Evolutionary conservation across 371 early-diverging fungal genomes (phyloP), one percentile per base, ranked within the genome.

Genomic region (Syncephalis plumigaleata): DNA sequence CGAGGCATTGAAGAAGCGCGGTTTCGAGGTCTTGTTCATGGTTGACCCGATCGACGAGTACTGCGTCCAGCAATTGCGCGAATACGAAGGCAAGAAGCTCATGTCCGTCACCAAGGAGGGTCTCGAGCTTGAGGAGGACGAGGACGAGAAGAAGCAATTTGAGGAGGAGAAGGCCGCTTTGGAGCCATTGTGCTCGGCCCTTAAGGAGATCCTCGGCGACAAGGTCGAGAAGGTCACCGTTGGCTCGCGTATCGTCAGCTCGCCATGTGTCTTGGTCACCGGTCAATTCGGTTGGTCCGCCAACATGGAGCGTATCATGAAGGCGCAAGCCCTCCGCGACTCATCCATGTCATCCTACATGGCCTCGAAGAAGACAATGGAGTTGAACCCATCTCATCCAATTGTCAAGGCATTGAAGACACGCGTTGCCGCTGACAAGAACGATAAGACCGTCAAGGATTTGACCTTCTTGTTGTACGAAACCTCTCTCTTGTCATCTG

Each of bases 241-340:
- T 58, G 92, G 94, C 58, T 79, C 84, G 79, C 84, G 92, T 67
- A 82, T 97, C 63, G 72, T 77, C 58, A 83, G 88, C 66, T 91
- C 91, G 37, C 98, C 99, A 23, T 94, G 95, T 69, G 90, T 93
- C 44, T 77, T 99, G 52, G 89, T 93, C 58, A 93, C 98, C 45
- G 91, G 92, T 52, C 92, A 94, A 65, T 95, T 87, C 60, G 96
- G 97, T 49, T 93, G 96, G 92, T 89, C 96, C 31, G 93, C 92
- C 63, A 94, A 95, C 83, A 95, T 94, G 94, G 98, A 98, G 71
- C 87, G 93, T 71, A 96, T 99, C 81, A 97, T 98, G 93, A 92
- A 87, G 77, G 90, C 96, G 40, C 98, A 99, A 73, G 94, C 98
- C 38, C 81, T 93, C 56, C 87, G 94, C 64, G 95, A 98, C 69